Evolutionary conservation across 805 yeast genomes (phyloP).

Genomic region (Spencermartinsiella europaea): DNA sequence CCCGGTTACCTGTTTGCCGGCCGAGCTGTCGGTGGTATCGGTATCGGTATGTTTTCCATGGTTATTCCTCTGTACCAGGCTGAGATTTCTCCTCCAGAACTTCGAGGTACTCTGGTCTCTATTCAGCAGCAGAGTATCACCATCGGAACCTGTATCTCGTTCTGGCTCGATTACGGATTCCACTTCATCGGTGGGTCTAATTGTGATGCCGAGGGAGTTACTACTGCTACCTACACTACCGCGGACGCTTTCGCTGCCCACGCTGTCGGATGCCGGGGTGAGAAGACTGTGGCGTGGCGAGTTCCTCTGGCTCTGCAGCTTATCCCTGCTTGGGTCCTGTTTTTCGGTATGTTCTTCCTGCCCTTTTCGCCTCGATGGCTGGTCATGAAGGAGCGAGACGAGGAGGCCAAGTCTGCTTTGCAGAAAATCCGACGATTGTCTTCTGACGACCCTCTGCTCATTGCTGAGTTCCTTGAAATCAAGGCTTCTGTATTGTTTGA

Average conservation of each 20-base stretch:
- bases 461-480: constrained; percentile 40
- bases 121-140: constrained; percentile 30
- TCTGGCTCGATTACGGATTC: constrained; percentile 26
- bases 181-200: constrained; percentile 20
- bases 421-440: constrained; percentile 20
- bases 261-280: constrained; percentile 21
- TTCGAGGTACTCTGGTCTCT: constrained; percentile 31
- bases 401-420: constrained; percentile 24
- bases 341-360: constrained; percentile 38
- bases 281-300: constrained; percentile 28
- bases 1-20: constrained; percentile 45
- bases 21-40: constrained; percentile 49
- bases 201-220: constrained; percentile 15
- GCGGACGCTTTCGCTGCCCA: constrained; percentile 23
- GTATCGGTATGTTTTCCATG: constrained; percentile 50
- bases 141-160: constrained; percentile 31
- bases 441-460: constrained; percentile 34
- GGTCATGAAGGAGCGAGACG: constrained; percentile 29
- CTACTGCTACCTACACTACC: constrained; percentile 23
- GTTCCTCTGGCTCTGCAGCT: constrained; percentile 47
- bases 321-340: constrained; percentile 42
- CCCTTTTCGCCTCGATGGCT: constrained; percentile 46
- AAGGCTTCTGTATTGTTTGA: constrained; percentile 37
- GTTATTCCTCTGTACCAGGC: constrained; percentile 51
- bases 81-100: constrained; percentile 37